Base-by-base conservation (phyloP, 2,329 filamentous ascomycete genomes). In the Colletotrichum falcatum region DNA sequence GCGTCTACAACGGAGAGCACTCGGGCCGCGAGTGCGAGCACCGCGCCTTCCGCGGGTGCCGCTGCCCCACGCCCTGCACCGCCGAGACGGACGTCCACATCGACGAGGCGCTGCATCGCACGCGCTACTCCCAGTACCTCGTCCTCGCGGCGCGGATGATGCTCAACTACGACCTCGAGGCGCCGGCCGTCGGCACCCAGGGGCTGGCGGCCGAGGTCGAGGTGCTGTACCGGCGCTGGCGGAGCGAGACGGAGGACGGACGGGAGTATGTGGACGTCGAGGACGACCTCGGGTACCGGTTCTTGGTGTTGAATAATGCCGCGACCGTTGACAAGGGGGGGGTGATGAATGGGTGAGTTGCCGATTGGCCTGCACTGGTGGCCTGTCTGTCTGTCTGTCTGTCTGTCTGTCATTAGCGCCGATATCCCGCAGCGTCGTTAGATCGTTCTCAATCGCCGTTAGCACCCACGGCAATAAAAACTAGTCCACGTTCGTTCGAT, bases 231-330 rank as follows among this genome's bases (percentile, higher is more conserved):
- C 58, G 66, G 51, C 33, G 69, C 11, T 83, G 81, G 81, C 76
- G 75, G 65, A 62, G 65, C 2, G 54, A 68, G 4, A 81, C 77
- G 0, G 73, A 76, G 0, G 80, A 80, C 18, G 80, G 80, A 1
- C 65, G 26, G 46, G 62, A 74, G 8, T 79, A 80, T 68, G 68
- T 75, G n/a, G 81, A 82, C 66, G 69, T 80, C 18, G 78, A 77
- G 33, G 73, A 73, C 30, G 73, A 72, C 54, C 56, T 65, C 20
- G 44, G 42, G 30, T 49, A 59, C 4, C 46, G 65, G 35, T 71
- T 71, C 56, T 2, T 46, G 44, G 51, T 42, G 18, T 35, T 73
- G 70, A 73, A 72, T 26, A 58, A 33, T 26, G 46, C 30, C 8
- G 33, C 46, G 0, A 23, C 33, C 23, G 35, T 56, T 18, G 33